Base-by-base conservation (phyloP, 2,329 filamentous ascomycete species). In the Penicillium capsulatum region DNA sequence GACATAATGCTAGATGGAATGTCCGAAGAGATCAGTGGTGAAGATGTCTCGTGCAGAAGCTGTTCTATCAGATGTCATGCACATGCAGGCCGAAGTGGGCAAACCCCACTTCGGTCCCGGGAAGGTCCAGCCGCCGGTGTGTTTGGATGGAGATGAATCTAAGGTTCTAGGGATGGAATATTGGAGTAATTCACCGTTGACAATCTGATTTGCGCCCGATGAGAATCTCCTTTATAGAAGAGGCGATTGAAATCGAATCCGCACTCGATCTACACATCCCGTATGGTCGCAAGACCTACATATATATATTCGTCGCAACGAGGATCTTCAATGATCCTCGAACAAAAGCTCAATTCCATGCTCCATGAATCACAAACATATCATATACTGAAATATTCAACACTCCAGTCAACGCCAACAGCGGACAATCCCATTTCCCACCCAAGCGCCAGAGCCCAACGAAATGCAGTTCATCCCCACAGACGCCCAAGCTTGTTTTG, bases 1-100 rank as follows among this genome's bases (percentile, higher is more conserved):
- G 59, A 33, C 64, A 68, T 67, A 8, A 3, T 35, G n/a, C 29
- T 15, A 20, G n/a, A 11, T 13, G 15, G 19, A 20, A 16, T 31
- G 26, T 3, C 34, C 20, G 22, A 19, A 17, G 17, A 29, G 14
- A 22, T 20, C 29, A 29, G 15, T 14, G 11, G 19, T 14, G 14
- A n/a, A 22, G 17, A 6, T 4, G 13, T 14, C 13, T 14, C 4
- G 22, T 15, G 2, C 7, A 34, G 27, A 34, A 27, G 24, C 24
- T 14, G 34, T 17, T 37, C 27, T 29, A 35, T 36, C 26, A 40
- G 30, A 44, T 45, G 42, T 41, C 42, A 45, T 48, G 39, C 45
- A 38, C 34, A 34, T 32, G 38, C 42, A 37, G 31, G 29, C 10
- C 16, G 11, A 28, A 31, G 45, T 47, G 48, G 48, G 46, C 29